Percentiles rank a stretch among this genome's conserved stretches.
phyloP scores from a whole-genome alignment of 2,329 filamentous ascomycete genomes.

The Thelonectria discophora region DNA sequence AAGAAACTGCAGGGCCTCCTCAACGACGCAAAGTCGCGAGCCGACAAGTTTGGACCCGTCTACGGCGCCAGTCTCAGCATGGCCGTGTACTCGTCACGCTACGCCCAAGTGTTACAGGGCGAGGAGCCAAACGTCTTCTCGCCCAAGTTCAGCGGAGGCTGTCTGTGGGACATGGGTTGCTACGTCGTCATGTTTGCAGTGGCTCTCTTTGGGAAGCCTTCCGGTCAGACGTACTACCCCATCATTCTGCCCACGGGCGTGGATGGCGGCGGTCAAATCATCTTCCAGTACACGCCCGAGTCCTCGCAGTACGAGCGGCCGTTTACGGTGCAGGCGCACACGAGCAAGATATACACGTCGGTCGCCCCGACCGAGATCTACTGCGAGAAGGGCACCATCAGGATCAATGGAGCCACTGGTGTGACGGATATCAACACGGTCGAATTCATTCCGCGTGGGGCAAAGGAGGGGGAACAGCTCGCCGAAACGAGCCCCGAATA shows the following conservation, averaged over 20 bases:
- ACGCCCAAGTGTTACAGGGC: constrained; percentile 16
- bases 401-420: constrained; percentile 22
- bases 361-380: constrained; percentile 33
- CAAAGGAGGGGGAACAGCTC: constrained; percentile 21
- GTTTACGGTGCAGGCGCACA: constrained; percentile 25
- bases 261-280: constrained; percentile 25
- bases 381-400: constrained; percentile 34
- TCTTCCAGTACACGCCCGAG: constrained; percentile 26
- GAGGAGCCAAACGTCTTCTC: constrained; percentile 31
- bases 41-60: constrained; percentile 23
- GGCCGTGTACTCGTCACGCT: constrained; percentile 26
- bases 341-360: constrained; percentile 32
- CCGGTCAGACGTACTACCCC: constrained; percentile 24
- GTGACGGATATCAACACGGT: constrained; percentile 30
- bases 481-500: constrained; percentile 27
- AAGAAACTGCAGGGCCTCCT: constrained; percentile 26
- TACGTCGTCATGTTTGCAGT: constrained; percentile 33
- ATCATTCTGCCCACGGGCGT: constrained; percentile 21
- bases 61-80: constrained; percentile 30
- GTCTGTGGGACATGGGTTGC: constrained; percentile 35
- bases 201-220: constrained; percentile 27
- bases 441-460: constrained; percentile 27
- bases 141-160: constrained; percentile 29
- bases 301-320: constrained; percentile 25
- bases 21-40: constrained; percentile 25